These are phyloP conservation scores for Raffaelea albimanens DNA, from an alignment of 2,329 filamentous ascomycete genomes.

Conservation along the genomic window DNA sequence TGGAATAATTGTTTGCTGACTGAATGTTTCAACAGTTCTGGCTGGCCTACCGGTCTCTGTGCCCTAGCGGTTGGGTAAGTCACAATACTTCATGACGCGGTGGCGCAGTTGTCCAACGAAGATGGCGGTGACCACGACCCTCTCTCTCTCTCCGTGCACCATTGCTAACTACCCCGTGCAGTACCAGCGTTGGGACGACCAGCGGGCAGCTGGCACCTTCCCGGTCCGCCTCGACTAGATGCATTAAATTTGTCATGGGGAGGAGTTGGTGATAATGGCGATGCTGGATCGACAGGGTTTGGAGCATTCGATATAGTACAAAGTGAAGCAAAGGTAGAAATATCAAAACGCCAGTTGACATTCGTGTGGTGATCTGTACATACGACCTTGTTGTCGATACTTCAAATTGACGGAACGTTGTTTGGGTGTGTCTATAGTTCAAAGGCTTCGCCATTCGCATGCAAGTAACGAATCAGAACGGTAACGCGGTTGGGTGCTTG, in stretches of 20 bases:
- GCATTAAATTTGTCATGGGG: not conserved
- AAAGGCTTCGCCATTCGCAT: no score
- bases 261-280: not conserved
- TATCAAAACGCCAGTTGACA: constrained; percentile 2
- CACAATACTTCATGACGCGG: no score
- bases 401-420: no score
- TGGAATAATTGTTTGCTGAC: constrained; percentile 12
- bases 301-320: constrained; percentile 1
- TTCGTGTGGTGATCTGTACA: no score
- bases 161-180: constrained; percentile 4
- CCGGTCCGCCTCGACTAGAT: constrained; percentile 53
- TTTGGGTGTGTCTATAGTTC: no score
- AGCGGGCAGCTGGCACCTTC: constrained; percentile 70
- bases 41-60: constrained; percentile 93
- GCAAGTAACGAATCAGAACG: no score
- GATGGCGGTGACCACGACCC: no score
- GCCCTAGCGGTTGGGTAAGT: constrained; percentile 70
- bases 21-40: constrained; percentile 61
- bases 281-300: not conserved
- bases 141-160: no score
- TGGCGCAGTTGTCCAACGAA: no score
- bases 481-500: no score
- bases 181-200: constrained; percentile 92
- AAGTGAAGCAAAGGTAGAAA: constrained; percentile 8
- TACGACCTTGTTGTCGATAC: no score